phyloP scores from a whole-genome alignment of 306 rosid species.

The Medicago truncatula region MtrunA17r5.0-ANR NC_053049.1:35093501-35094000 shows the following conservation, averaged over 20 bases:
- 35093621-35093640: too few species aligned
- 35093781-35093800: background rate
- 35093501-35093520: background rate
- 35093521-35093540: background rate
- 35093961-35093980: background rate
- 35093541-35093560: background rate
- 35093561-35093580: conserved; percentile 3
- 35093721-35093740: background rate
- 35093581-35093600: background rate
- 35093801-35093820: background rate
- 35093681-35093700: background rate
- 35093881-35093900: background rate
- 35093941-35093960: background rate
- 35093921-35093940: background rate
- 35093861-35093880: background rate
- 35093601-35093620: background rate
- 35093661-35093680: background rate
- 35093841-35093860: background rate
- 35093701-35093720: background rate
- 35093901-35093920: background rate
- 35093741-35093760: background rate
- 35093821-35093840: background rate
- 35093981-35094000: background rate
- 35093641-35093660: background rate
- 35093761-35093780: background rate